Evolutionary conservation across 1,139 yeast genomes (phyloP).

Genomic region (Debaryomyces coudertii): DNA sequence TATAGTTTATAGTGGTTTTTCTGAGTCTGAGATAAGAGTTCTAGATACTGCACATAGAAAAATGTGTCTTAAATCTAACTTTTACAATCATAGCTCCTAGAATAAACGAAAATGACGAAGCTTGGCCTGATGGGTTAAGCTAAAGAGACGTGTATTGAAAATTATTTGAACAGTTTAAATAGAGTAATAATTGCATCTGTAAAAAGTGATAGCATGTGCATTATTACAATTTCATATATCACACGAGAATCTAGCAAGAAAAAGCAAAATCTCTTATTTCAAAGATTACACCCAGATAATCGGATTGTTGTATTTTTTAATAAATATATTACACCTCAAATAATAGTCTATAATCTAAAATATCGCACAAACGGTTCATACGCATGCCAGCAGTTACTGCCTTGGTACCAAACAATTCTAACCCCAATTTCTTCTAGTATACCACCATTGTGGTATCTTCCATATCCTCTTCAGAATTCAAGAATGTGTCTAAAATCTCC

Average conservation of each 20-base stretch:
- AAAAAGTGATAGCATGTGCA: background rate
- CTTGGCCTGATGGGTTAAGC: background rate
- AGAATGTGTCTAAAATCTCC: slow-evolving; percentile 39
- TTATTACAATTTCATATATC: background rate
- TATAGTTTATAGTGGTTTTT: background rate
- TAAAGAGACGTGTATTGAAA: background rate
- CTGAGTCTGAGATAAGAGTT: background rate
- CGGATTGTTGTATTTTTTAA: background rate
- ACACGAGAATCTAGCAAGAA: background rate
- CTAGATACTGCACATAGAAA: background rate
- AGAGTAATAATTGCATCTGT: background rate
- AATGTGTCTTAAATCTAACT: background rate
- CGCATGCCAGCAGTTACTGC: slow-evolving; percentile 1
- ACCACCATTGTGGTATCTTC: slow-evolving; percentile 33
- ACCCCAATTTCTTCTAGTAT: background rate
- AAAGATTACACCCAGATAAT: background rate
- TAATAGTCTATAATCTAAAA: slow-evolving; percentile 14
- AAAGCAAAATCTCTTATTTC: background rate
- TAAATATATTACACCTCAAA: background rate
- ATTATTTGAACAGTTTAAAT: background rate
- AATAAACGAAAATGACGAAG: background rate
- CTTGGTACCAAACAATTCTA: background rate
- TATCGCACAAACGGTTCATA: background rate
- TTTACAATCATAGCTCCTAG: background rate
- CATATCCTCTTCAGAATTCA: slow-evolving; percentile 42